Percentiles rank a stretch among this genome's conserved stretches.
Evolutionary conservation across 441 rosid species (phyloP).

Genomic region (Melianthus villosus): DNA sequence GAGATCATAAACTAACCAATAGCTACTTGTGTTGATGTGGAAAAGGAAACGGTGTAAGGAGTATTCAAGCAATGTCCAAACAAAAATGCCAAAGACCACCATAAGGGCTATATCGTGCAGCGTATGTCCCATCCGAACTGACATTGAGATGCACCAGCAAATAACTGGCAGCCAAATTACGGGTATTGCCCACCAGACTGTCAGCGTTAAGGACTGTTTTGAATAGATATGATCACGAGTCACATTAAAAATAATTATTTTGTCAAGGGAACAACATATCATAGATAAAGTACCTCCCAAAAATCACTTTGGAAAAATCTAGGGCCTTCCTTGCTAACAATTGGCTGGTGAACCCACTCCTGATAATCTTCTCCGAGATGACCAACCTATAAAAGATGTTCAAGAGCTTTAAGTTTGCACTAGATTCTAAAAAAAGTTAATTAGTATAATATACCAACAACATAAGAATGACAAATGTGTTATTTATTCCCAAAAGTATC

Average conservation of each 20-base stretch:
- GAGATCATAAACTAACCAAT: conserved; percentile 16
- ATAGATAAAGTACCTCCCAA: conserved; percentile 20
- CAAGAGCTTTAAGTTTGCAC: neutral
- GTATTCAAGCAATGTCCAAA: conserved; percentile 28
- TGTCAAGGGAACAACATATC: too few species aligned
- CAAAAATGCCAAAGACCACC: conserved; percentile 16
- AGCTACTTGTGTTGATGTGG: conserved; percentile 18
- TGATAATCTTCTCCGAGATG: conserved; percentile 34
- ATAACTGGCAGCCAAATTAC: conserved; percentile 27
- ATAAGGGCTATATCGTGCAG: conserved; percentile 10
- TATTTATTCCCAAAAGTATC: too few species aligned
- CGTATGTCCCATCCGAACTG: conserved; percentile 19
- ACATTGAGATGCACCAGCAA: conserved; percentile 17
- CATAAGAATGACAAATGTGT: neutral
- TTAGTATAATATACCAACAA: neutral
- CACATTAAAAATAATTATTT: neutral
- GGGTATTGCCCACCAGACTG: conserved; percentile 34
- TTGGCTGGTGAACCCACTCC: conserved; percentile 36
- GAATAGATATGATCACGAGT: neutral
- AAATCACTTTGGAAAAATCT: conserved; percentile 22
- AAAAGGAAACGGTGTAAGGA: conserved; percentile 21
- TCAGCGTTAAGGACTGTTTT: conserved; percentile 28
- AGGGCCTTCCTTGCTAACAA: conserved; percentile 27
- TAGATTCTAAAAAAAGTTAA: neutral
- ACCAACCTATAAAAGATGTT: conserved; percentile 19